phyloP scores from a whole-genome alignment of 2,329 filamentous ascomycete genomes.

The Claviceps pusilla region DNA sequence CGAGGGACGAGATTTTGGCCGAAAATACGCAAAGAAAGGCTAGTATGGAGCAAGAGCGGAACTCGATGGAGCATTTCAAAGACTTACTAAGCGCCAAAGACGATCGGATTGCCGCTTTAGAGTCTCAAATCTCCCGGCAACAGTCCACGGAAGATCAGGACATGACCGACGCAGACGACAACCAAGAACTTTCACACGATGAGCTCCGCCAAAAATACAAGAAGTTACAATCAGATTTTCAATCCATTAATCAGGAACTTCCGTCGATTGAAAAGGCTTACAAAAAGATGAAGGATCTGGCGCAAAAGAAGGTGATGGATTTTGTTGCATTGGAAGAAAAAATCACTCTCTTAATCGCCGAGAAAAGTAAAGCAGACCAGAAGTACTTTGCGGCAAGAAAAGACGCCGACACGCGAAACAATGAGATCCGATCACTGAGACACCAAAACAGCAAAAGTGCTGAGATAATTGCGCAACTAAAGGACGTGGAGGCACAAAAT shows the following conservation, averaged over 20 bases:
- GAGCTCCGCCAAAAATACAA: constrained; percentile 60
- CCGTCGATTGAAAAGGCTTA: constrained; percentile 82
- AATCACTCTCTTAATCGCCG: constrained; percentile 55
- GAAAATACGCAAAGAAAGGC: constrained; percentile 69
- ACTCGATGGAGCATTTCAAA: constrained; percentile 56
- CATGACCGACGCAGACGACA: constrained; percentile 27
- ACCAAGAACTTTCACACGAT: constrained; percentile 49
- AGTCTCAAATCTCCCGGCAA: constrained; percentile 67
- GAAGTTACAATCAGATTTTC: constrained; percentile 64
- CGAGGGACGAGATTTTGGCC: constrained; percentile 71
- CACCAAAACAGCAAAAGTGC: constrained; percentile 79
- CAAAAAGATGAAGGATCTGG: constrained; percentile 73
- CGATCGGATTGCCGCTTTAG: constrained; percentile 64
- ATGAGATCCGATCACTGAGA: constrained; percentile 64
- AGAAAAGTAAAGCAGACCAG: constrained; percentile 93
- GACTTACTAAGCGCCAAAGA: constrained; percentile 69
- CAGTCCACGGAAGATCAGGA: constrained; percentile 32
- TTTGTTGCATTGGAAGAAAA: constrained; percentile 63
- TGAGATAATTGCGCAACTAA: constrained; percentile 84
- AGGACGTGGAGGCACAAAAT: constrained; percentile 72
- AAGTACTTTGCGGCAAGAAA: constrained; percentile 97
- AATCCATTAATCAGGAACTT: constrained; percentile 73
- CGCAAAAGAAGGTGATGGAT: constrained; percentile 75
- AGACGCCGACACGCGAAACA: constrained; percentile 70
- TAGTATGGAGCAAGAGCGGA: constrained; percentile 60